A percentile compares a stretch with the other conserved stretches of the same genome.
These are phyloP conservation scores for Botrytis hyacinthi DNA, from an alignment of 2,329 filamentous ascomycete species.

Conservation along the genomic window DNA sequence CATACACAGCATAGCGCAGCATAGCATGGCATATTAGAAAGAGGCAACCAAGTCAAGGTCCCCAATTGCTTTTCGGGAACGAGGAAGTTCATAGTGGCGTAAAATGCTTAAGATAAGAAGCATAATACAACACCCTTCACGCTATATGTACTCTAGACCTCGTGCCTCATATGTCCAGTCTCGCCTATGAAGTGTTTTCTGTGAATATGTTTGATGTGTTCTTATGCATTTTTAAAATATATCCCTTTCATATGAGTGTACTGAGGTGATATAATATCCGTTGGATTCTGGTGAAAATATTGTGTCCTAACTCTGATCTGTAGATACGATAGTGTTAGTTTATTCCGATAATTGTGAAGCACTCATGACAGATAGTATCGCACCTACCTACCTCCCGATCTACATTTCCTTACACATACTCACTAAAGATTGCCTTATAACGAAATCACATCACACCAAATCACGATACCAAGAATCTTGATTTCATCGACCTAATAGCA, in stretches of 20 bases:
- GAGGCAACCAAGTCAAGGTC: background rate
- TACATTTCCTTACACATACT: too few relatives aligned
- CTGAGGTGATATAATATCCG: background rate
- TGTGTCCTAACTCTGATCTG: background rate
- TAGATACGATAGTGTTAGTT: background rate
- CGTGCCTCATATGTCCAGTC: too few relatives aligned
- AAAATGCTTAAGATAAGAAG: background rate
- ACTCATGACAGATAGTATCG: background rate
- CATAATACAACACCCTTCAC: too few relatives aligned
- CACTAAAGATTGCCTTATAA: background rate
- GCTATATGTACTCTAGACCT: too few relatives aligned
- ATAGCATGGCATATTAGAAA: background rate
- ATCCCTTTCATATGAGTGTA: too few relatives aligned
- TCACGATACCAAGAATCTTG: background rate
- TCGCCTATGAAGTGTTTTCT: too few relatives aligned
- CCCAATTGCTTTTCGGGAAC: background rate
- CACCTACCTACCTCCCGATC: background rate
- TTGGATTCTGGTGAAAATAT: background rate
- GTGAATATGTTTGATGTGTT: too few relatives aligned
- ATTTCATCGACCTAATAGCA: background rate
- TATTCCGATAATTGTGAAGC: background rate
- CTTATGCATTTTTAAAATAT: too few relatives aligned
- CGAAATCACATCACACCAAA: background rate
- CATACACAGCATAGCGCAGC: background rate
- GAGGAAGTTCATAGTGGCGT: background rate